Conservation (phyloP, 805 yeast genomes). For the Ogataea sp. region DNA sequence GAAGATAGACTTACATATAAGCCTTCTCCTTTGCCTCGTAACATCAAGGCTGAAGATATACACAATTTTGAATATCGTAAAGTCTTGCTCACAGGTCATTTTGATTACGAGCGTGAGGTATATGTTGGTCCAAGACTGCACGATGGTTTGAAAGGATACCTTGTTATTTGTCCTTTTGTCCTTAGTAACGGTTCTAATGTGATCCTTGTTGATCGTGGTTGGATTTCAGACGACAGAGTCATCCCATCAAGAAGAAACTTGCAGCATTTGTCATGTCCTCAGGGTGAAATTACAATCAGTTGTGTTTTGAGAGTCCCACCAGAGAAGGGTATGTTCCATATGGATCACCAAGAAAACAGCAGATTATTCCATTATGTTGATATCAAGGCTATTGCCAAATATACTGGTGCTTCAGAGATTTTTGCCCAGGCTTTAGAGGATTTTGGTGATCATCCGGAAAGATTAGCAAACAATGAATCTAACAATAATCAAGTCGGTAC, state of each 20-base stretch:
- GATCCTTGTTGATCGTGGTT: conserved; percentile 82
- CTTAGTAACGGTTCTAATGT: conserved; percentile 71
- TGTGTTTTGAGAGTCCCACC: conserved; percentile 69
- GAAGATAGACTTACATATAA: conserved; percentile 74
- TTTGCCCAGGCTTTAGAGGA: conserved; percentile 71
- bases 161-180: conserved; percentile 73
- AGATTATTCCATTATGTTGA: conserved; percentile 75
- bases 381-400: conserved; percentile 68
- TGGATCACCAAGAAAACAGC: conserved; percentile 60
- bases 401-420: conserved; percentile 60
- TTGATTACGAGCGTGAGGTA: conserved; percentile 78
- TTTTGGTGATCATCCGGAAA: conserved; percentile 55
- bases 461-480: conserved; percentile 5
- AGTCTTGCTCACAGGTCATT: conserved; percentile 69
- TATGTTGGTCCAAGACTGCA: conserved; percentile 84
- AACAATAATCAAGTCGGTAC: too few relatives aligned
- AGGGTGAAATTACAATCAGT: conserved; percentile 61
- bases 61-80: conserved; percentile 75
- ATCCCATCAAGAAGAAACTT: conserved; percentile 47
- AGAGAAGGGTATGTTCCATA: conserved; percentile 52
- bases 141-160: conserved; percentile 70
- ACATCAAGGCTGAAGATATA: conserved; percentile 55
- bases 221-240: conserved; percentile 70
- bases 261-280: conserved; percentile 64
- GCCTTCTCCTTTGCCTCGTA: conserved; percentile 64